Evolutionary conservation across 2,329 filamentous ascomycete species (phyloP), one percentile per base, ranked within the genome.

Genomic region (Fusarium miscanthi): DNA sequence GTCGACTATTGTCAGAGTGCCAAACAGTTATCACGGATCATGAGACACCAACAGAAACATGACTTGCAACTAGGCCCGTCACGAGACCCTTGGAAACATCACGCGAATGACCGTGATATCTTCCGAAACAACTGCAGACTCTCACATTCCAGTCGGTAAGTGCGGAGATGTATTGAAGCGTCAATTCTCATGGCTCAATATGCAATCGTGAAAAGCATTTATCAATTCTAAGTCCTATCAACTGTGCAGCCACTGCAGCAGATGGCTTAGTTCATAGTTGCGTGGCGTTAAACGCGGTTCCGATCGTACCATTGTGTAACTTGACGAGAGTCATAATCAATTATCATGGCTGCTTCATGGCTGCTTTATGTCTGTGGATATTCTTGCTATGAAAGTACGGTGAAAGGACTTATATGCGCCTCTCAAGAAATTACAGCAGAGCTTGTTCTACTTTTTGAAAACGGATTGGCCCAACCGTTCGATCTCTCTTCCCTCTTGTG

Each of bases 401-500:
- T 64, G 33, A 68, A 56, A 57, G 33, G 46, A 51, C 33, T 30
- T 43, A 51, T 59, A 51, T 70, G 43, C 53, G 40, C 45, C 58
- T 70, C 52, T 57, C 53, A 53, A 45, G 25, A 56, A 73, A 63
- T 69, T 60, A 66, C 21, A 59, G 37, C 58, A 59, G 33, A 40
- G 23, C 40, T 59, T 25, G 19, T 23, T 58, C 72, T 74, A 78
- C 73, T 78, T 81, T 82, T 85, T 89, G 76, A 91, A 89, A 27
- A 84, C 85, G 17, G 83, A 88, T 71, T 92, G 87, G 74, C 88
- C 88, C 57, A 98, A 84, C 76, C 93, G 88, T 83, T 98, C 94
- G 81, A 98, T 93, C 82, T 98, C 95, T 70, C 90, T 82, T 5
- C 87, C 89, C 70, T 92, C 90, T 27, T 88, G 84, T 58, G 92